A percentile compares a stretch with the other conserved stretches of the same genome.
Evolutionary conservation across 192 early-diverging fungal genomes (phyloP).

Genomic region (Allomyces macrogynus): DNA sequence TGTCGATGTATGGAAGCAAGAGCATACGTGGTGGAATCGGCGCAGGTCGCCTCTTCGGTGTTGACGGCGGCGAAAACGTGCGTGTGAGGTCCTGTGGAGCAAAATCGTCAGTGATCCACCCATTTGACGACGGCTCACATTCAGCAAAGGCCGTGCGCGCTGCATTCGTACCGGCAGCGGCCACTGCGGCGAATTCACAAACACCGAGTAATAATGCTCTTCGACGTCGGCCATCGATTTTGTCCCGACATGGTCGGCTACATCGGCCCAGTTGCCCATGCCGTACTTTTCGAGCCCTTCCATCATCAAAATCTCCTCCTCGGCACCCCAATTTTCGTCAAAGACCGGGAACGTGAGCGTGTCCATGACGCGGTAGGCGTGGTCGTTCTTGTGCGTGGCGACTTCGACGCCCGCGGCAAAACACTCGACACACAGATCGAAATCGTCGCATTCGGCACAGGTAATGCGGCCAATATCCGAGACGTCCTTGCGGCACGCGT

Average conservation of each 20-base stretch:
- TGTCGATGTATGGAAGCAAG: too few species aligned
- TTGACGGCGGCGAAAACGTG: too few species aligned
- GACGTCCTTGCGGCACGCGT: constrained; percentile 73
- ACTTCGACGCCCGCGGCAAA: constrained; percentile 70
- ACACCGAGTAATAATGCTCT: constrained; percentile 72
- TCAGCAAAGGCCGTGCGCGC: too few species aligned
- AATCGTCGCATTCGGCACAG: constrained; percentile 65
- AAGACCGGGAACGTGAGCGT: constrained; percentile 76
- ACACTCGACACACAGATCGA: constrained; percentile 87
- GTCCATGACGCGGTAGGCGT: constrained; percentile 80
- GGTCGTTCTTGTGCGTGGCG: constrained; percentile 57
- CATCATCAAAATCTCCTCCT: constrained; percentile 86
- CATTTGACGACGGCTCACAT: too few species aligned
- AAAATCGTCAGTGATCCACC: too few species aligned
- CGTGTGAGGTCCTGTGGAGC: too few species aligned
- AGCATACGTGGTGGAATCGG: too few species aligned
- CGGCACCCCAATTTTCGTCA: constrained; percentile 80
- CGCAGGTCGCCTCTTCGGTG: too few species aligned
- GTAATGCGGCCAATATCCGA: constrained; percentile 73
- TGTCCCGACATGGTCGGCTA: constrained; percentile 79
- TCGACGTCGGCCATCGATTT: constrained; percentile 74
- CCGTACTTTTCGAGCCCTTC: constrained; percentile 80
- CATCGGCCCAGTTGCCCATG: constrained; percentile 92
- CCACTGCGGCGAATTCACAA: constrained; percentile 52
- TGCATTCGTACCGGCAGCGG: constrained; percentile 47